Percentiles rank a stretch among this genome's conserved stretches.
phyloP scores from a whole-genome alignment of 1,284 basidiomycete genomes.

The Exobasidium rhododendri region DNA sequence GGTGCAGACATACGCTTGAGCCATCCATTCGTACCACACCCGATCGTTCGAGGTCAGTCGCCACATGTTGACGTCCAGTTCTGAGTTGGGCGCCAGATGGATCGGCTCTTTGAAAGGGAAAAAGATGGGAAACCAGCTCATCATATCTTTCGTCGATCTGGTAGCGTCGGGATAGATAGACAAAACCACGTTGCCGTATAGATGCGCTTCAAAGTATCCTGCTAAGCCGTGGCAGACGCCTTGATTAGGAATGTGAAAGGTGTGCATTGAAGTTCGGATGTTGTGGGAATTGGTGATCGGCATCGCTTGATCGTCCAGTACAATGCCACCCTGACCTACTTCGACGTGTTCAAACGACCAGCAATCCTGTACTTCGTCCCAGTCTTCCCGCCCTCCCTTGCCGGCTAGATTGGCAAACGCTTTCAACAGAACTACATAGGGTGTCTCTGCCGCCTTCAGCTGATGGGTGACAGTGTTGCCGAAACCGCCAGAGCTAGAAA shows the following conservation, averaged over 20 bases:
- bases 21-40: constrained; percentile 99
- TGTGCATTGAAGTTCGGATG: constrained; percentile 56
- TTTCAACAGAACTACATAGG: constrained; percentile 97
- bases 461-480: constrained; percentile 8
- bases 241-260: constrained; percentile 90
- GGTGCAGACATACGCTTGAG: constrained; percentile 73
- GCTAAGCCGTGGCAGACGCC: constrained; percentile 94
- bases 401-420: constrained; percentile 62
- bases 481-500: constrained; percentile 10
- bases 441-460: constrained; percentile 72
- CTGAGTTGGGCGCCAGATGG: constrained; percentile 85
- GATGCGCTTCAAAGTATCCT: constrained; percentile 92
- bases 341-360: constrained; percentile 87
- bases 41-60: constrained; percentile 71
- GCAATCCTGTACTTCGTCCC: constrained; percentile 82
- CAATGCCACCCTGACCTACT: constrained; percentile 13
- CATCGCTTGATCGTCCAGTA: constrained; percentile 34
- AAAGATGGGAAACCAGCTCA: constrained; percentile 98
- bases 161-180: constrained; percentile 85
- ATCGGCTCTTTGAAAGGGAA: constrained; percentile 86
- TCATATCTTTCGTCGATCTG: constrained; percentile 82
- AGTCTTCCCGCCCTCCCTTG: constrained; percentile 57
- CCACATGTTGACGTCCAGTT: constrained; percentile 92
- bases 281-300: constrained; percentile 58
- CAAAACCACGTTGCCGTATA: constrained; percentile 82